These are phyloP conservation scores for Candida stauntonica DNA, from an alignment of 805 yeast genomes.

Conservation along the genomic window DNA sequence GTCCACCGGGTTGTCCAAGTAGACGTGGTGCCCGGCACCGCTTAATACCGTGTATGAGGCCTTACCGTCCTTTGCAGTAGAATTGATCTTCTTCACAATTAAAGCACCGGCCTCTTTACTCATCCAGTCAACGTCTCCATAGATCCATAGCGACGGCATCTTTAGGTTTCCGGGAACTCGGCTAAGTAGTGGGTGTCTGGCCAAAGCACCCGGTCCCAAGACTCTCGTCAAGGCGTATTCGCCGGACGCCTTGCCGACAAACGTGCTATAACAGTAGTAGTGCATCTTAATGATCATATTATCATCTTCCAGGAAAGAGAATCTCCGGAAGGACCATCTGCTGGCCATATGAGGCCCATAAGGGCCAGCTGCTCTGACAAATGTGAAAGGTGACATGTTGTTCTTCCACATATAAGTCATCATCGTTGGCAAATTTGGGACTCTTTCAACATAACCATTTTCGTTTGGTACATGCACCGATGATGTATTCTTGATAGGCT, in stretches of 20 bases:
- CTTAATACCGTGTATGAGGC: constrained; percentile 35
- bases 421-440: constrained; percentile 33
- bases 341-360: constrained; percentile 47
- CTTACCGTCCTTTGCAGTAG: constrained; percentile 5
- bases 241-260: constrained; percentile 56
- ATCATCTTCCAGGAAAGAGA: constrained; percentile 27
- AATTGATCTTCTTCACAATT: constrained; percentile 33
- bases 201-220: constrained; percentile 53
- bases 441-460: constrained; percentile 31
- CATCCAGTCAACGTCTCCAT: constrained; percentile 75
- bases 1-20: constrained; percentile 49
- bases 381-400: constrained; percentile 50
- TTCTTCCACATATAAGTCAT: constrained; percentile 46
- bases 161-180: constrained; percentile 39
- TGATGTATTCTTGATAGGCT: constrained; percentile 16
- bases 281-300: constrained; percentile 41
- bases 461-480: constrained; percentile 27
- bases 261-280: constrained; percentile 46
- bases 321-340: constrained; percentile 51
- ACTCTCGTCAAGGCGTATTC: constrained; percentile 60
- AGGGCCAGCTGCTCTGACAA: constrained; percentile 50
- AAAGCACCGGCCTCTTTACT: constrained; percentile 53
- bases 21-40: constrained; percentile 63
- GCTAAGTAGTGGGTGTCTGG: constrained; percentile 53
- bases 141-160: constrained; percentile 43